Conservation (phyloP, 1,284 basidiomycete genomes). For the Vanrija sp. region DNA sequence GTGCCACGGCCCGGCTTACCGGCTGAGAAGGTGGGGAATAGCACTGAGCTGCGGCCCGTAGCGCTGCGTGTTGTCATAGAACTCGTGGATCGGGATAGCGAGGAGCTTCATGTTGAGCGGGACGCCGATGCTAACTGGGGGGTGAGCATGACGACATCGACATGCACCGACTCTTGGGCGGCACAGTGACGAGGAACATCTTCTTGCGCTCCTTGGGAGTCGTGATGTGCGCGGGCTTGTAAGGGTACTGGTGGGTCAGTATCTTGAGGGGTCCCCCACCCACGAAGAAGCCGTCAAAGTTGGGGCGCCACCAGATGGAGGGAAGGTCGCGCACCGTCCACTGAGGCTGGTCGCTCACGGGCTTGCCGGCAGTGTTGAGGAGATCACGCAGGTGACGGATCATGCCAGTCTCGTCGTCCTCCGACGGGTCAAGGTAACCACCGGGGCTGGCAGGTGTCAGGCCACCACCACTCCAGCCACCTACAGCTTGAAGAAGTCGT, state of each 20-base stretch:
- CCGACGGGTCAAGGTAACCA: slow-evolving; percentile 95
- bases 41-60: slow-evolving; percentile 92
- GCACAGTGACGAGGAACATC: slow-evolving; percentile 91
- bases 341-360: slow-evolving; percentile 19
- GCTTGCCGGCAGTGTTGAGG: slow-evolving; percentile 66
- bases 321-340: slow-evolving; percentile 95
- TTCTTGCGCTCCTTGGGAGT: slow-evolving; percentile 99
- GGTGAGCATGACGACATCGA: neutral
- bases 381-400: slow-evolving; percentile 82
- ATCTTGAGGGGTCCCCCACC: slow-evolving; percentile 34
- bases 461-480: slow-evolving; percentile 38
- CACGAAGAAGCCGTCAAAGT: slow-evolving; percentile 98
- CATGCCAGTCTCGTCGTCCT: slow-evolving; percentile 85
- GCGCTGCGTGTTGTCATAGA: slow-evolving; percentile 94
- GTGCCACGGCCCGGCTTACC: slow-evolving; percentile 53
- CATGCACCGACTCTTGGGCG: slow-evolving; percentile 66
- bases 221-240: slow-evolving; percentile 91
- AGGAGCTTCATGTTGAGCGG: slow-evolving; percentile 99
- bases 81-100: slow-evolving; percentile 89
- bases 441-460: slow-evolving; percentile 63
- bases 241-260: slow-evolving; percentile 70
- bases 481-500: slow-evolving; percentile 96
- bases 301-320: slow-evolving; percentile 95
- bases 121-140: slow-evolving; percentile 64
- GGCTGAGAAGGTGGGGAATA: slow-evolving; percentile 86